Evolutionary conservation across 2,329 filamentous ascomycete genomes (phyloP).

Genomic region (Malbranchea zuffiana): DNA sequence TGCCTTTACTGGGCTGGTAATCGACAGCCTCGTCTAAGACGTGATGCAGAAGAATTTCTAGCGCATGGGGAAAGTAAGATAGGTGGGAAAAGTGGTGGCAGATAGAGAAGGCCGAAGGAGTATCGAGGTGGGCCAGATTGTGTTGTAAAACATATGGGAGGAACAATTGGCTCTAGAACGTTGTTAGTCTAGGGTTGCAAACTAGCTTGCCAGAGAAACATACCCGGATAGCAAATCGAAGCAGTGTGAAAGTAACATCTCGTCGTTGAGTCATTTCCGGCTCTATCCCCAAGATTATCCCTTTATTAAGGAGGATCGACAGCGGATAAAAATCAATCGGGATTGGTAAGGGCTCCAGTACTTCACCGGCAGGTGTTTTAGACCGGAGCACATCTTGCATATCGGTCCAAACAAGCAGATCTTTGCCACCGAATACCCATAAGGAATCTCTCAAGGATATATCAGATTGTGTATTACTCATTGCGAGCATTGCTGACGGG

Average conservation of each 20-base stretch:
- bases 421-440: conserved; percentile 85
- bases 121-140: conserved; percentile 63
- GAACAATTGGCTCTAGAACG: conserved; percentile 70
- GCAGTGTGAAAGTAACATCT: conserved; percentile 78
- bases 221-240: conserved; percentile 69
- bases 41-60: conserved; percentile 85
- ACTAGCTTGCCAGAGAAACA: conserved; percentile 24
- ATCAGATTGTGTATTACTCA: conserved; percentile 36
- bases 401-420: conserved; percentile 81
- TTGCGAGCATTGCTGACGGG: conserved; percentile 35
- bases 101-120: conserved; percentile 67
- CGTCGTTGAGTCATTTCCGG: conserved; percentile 86
- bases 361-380: conserved; percentile 46
- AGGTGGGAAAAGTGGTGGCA: conserved; percentile 77
- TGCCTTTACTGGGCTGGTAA: conserved; percentile 28
- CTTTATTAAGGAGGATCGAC: conserved; percentile 77
- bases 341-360: conserved; percentile 64
- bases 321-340: conserved; percentile 92
- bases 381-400: conserved; percentile 71
- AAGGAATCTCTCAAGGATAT: conserved; percentile 69
- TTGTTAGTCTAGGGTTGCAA: conserved; percentile 2
- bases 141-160: conserved; percentile 77
- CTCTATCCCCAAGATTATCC: conserved; percentile 80
- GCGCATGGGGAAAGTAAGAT: conserved; percentile 82
- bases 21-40: conserved; percentile 94